These are phyloP conservation scores for Trypanosoma platydactyli DNA, from an alignment of 208 protist species.

Conservation along the genomic window DNA sequence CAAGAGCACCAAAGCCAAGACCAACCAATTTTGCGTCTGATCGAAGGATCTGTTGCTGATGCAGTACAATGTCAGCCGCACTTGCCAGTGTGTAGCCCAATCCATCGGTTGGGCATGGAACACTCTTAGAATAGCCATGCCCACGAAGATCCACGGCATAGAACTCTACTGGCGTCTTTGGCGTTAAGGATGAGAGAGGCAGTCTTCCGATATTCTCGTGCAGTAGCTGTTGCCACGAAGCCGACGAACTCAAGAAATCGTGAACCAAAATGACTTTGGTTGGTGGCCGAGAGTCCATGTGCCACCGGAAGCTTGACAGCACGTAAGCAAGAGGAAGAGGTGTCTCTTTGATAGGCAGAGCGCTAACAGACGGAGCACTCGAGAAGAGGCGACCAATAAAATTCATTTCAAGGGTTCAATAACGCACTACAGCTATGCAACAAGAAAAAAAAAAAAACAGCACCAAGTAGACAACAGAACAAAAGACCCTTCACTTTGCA, in stretches of 20 bases:
- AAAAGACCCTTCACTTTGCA: not conserved
- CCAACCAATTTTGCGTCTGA: conserved; percentile 48
- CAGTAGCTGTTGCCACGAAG: conserved; percentile 61
- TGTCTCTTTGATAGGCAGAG: conserved; percentile 23
- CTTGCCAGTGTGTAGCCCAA: conserved; percentile 40
- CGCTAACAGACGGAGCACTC: not conserved
- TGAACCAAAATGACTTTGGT: conserved; percentile 71
- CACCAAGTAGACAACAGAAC: not conserved
- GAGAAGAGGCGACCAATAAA: conserved; percentile 25
- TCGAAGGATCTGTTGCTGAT: conserved; percentile 52
- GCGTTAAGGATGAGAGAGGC: conserved; percentile 42
- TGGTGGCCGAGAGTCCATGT: conserved; percentile 68
- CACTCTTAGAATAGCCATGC: conserved; percentile 54
- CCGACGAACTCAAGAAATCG: conserved; percentile 67
- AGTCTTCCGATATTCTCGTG: conserved; percentile 45
- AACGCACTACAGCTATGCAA: not conserved
- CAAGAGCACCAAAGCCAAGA: conserved; percentile 76
- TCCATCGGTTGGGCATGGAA: conserved; percentile 20
- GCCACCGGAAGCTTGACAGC: conserved; percentile 77
- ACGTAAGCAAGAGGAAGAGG: conserved; percentile 45
- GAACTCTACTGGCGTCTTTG: conserved; percentile 68
- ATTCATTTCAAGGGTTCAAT: conserved; percentile 19
- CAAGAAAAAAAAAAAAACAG: conserved; percentile 8
- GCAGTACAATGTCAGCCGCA: conserved; percentile 56
- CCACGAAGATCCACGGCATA: conserved; percentile 80